These are phyloP conservation scores for Fusarium cicatricum DNA, from an alignment of 2,329 filamentous ascomycete species.

Conservation along the genomic window DNA sequence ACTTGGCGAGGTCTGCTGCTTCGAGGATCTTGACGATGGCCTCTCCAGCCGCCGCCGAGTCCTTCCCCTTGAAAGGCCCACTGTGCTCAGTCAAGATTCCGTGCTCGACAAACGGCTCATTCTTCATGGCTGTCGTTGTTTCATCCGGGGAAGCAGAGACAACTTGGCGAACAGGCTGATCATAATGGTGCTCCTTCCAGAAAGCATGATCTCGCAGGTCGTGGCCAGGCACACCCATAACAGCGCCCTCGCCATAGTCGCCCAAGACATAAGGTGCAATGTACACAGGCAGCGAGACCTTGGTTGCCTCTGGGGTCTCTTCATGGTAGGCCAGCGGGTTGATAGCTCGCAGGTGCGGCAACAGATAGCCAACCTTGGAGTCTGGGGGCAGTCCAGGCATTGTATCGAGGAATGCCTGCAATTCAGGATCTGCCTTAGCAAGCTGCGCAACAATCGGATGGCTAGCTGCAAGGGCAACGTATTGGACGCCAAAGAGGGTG, in stretches of 20 bases:
- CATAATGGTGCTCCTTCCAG: conserved; percentile 74
- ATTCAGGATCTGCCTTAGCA: conserved; percentile 65
- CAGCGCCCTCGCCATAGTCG: conserved; percentile 85
- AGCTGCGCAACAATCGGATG: conserved; percentile 73
- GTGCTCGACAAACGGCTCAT: conserved; percentile 68
- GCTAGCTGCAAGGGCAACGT: conserved; percentile 77
- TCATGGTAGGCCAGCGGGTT: conserved; percentile 71
- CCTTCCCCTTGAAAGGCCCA: conserved; percentile 69
- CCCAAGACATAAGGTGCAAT: conserved; percentile 86
- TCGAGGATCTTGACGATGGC: conserved; percentile 67
- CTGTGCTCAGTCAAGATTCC: conserved; percentile 74
- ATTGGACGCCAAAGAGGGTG: conserved; percentile 88
- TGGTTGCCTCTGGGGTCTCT: conserved; percentile 57
- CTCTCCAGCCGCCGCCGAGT: conserved; percentile 68
- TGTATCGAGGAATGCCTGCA: conserved; percentile 74
- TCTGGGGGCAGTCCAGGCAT: conserved; percentile 64
- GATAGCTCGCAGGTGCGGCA: conserved; percentile 67
- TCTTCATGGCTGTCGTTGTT: conserved; percentile 51
- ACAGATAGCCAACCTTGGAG: conserved; percentile 72
- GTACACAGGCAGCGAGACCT: conserved; percentile 74
- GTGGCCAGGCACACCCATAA: conserved; percentile 92
- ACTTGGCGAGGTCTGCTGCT: conserved; percentile 64
- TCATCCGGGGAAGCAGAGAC: conserved; percentile 62
- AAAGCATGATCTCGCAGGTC: conserved; percentile 82
- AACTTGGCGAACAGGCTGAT: conserved; percentile 69